A percentile compares a stretch with the other conserved stretches of the same genome.
Conservation (phyloP, 139 green algal species). For the Yamagishiella unicocca region DNA sequence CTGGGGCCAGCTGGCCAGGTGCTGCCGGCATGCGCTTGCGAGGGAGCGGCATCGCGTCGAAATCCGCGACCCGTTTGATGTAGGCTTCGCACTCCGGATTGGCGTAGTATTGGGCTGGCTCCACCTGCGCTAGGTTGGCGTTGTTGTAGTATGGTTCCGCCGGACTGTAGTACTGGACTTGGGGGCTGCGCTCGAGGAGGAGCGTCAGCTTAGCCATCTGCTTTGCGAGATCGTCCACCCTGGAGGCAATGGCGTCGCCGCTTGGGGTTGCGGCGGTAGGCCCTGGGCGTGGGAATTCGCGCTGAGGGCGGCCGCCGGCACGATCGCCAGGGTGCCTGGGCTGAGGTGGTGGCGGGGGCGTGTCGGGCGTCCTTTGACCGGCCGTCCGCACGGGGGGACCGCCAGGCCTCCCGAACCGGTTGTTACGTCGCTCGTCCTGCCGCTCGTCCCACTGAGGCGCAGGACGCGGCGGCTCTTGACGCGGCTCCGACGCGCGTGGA, state of each 20-base stretch:
- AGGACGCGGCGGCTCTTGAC: background rate
- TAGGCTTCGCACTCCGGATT: background rate
- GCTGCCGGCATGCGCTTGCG: background rate
- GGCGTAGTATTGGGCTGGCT: background rate
- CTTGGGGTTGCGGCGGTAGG: background rate
- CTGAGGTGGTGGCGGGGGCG: background rate
- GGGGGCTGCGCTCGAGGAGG: background rate
- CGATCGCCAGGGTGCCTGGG: background rate
- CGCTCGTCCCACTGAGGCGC: background rate
- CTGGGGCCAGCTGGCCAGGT: background rate
- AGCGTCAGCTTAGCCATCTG: background rate
- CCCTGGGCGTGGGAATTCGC: too few species aligned
- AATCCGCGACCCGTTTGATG: background rate
- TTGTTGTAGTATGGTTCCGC: background rate
- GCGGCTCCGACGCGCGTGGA: too few species aligned
- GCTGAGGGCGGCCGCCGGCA: too few species aligned
- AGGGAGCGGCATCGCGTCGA: background rate
- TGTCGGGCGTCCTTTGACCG: background rate
- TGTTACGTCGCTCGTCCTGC: background rate
- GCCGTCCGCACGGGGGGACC: background rate
- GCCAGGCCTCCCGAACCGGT: background rate
- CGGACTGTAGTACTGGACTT: background rate
- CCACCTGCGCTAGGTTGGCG: background rate
- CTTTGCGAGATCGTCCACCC: background rate
- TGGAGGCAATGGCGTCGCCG: background rate